Evolutionary conservation across 176 grass and related monocot species (phyloP), one percentile per base, ranked within the genome.

Genomic region (Areca catechu): DNA sequence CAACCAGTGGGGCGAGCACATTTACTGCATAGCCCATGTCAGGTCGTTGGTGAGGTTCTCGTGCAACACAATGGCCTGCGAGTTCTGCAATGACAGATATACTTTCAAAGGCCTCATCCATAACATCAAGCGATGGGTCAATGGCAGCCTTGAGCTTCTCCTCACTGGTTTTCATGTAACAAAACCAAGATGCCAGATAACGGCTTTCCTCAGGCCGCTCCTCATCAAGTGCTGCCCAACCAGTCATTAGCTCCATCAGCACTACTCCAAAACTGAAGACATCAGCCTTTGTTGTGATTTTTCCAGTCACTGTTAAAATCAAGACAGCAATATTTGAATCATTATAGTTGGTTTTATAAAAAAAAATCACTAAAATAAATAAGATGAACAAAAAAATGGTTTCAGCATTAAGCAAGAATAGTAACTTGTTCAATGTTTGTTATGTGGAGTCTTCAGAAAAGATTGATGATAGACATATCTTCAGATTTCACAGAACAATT

Each of bases 211-310:
- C 93, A 5, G 75, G 50, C 5, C 84, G 84, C 24, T 34, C 70
- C 61, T 98, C 93, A 54, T 98, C 93, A 12, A 92, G 77, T 28
- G 93, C 93, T 1, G 76, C 83, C 54, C 82, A 58, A 66, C 93
- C 93, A 20, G 87, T 98, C 74, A 98, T 66, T 70, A 97, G 67
- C 70, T 97, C 93, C 83, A 98, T 85, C 63, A 98, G 81, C 60
- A 98, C 93, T 53, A 98, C 93, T 58, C 93, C 87, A 1, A 80
- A 98, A 70, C 87, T 98, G 84, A 92, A 98, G 22, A 98, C 87
- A 20, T 98, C 93, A 10, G 84, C 79, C 25, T 98, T 98, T 9
- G 93, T 92, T 24, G 93, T 92, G 72, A 98, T 85, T 55, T 98
- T 98, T 7, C 93, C 93, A 0, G 93, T 98, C 67, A 92, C 93